Evolutionary conservation across 2,329 filamentous ascomycete genomes (phyloP).

Genomic region (Pseudogymnoascus sp.): DNA sequence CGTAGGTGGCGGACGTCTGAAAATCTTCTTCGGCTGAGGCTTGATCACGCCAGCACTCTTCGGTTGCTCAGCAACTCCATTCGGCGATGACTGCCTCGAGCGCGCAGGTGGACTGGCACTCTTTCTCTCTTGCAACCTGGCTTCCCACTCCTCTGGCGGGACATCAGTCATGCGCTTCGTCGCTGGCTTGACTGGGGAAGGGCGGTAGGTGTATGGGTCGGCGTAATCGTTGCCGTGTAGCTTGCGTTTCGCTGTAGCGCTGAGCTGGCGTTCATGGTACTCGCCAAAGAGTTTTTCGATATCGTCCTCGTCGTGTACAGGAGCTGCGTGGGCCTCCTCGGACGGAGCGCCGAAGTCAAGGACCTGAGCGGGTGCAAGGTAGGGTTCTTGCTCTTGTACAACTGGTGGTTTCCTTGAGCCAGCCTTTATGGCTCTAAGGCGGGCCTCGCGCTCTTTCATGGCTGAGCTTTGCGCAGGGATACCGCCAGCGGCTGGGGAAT

Average conservation of each 20-base stretch:
- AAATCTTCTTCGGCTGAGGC: neutral
- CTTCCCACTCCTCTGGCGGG: neutral
- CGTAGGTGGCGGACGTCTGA: neutral
- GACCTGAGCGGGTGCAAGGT: constrained; percentile 17
- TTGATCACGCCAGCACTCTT: neutral
- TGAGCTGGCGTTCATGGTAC: neutral
- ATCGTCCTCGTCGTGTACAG: constrained; percentile 24
- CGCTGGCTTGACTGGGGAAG: neutral
- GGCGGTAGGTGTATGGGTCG: neutral
- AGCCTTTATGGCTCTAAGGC: constrained; percentile 32
- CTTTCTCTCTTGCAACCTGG: neutral
- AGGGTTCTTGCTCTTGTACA: constrained; percentile 11
- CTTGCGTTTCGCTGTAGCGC: neutral
- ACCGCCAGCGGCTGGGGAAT: constrained; percentile 21
- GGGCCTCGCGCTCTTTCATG: constrained; percentile 33
- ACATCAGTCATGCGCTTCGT: neutral
- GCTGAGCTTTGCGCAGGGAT: constrained; percentile 16
- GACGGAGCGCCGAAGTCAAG: constrained; percentile 16
- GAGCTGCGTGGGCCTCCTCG: neutral
- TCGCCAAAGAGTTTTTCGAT: constrained; percentile 16
- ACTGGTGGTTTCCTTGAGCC: neutral
- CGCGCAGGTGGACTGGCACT: neutral
- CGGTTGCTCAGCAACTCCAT: neutral
- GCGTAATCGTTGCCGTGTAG: constrained; percentile 1
- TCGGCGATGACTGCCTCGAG: neutral